Percentiles rank a stretch among this genome's conserved stretches.
These are phyloP conservation scores for Talaromyces sp. DNA, from an alignment of 2,329 filamentous ascomycete genomes.

Conservation along the genomic window DNA sequence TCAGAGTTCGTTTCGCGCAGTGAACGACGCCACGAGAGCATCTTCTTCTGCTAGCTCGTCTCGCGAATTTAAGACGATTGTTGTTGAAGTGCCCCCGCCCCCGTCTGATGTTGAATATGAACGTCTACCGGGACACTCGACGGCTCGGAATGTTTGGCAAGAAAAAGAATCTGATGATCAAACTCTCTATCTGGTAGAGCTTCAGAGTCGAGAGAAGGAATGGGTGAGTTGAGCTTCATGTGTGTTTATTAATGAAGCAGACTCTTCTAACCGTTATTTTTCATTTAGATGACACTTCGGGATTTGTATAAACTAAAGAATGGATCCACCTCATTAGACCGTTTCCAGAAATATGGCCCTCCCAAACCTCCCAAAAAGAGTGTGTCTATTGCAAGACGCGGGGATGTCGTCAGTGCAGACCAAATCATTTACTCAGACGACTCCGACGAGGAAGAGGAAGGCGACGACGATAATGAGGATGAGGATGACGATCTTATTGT, in stretches of 20 bases:
- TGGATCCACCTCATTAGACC: constrained; percentile 20
- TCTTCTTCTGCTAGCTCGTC: not conserved
- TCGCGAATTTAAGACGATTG: constrained; percentile 7
- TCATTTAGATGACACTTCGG: constrained; percentile 22
- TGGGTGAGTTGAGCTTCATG: constrained; percentile 21
- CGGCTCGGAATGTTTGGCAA: constrained; percentile 25
- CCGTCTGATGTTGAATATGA: constrained; percentile 28
- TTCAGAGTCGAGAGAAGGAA: constrained; percentile 31
- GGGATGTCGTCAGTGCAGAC: constrained; percentile 13
- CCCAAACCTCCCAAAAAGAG: constrained; percentile 4
- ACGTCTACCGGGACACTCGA: constrained; percentile 35
- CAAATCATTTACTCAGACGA: constrained; percentile 12
- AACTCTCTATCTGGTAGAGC: constrained; percentile 26
- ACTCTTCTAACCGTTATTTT: constrained; percentile 4
- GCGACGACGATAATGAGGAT: not conserved
- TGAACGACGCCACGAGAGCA: not conserved
- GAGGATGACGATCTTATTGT: constrained; percentile 3
- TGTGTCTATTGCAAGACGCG: not conserved
- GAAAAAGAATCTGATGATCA: constrained; percentile 19
- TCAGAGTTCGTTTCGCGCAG: not conserved
- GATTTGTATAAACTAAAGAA: constrained; percentile 25
- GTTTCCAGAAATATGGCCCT: constrained; percentile 17
- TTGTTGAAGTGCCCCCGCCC: constrained; percentile 28
- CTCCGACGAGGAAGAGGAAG: not conserved
- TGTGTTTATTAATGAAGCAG: not conserved